Conservation (phyloP, 2,329 filamentous ascomycete genomes). For the Neopestalotiopsis rosae region DNA sequence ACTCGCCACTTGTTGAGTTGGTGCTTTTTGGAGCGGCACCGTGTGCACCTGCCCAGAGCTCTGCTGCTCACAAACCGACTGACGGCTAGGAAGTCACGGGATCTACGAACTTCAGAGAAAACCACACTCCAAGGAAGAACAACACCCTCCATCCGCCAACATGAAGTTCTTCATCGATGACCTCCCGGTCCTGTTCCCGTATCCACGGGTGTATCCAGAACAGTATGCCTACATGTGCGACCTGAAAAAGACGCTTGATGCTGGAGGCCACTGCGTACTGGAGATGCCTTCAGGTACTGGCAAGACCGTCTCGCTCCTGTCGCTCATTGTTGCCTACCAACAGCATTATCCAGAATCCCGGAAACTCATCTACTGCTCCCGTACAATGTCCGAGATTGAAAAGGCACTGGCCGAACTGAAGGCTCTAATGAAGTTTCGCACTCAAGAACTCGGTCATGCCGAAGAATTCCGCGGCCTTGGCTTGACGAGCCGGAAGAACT, state of each 20-base stretch:
- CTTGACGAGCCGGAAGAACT: slow-evolving; percentile 93
- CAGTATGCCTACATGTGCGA: slow-evolving; percentile 85
- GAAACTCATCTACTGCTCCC: slow-evolving; percentile 98
- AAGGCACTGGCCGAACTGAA: slow-evolving; percentile 93
- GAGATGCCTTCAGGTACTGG: slow-evolving; percentile 99
- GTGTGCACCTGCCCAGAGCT: too few relatives aligned
- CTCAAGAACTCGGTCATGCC: slow-evolving; percentile 84
- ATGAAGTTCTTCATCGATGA: slow-evolving; percentile 84
- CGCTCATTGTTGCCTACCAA: slow-evolving; percentile 96
- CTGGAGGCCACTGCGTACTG: slow-evolving; percentile 91
- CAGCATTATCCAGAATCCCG: slow-evolving; percentile 90
- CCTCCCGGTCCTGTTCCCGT: slow-evolving; percentile 46
- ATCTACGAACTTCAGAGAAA: too few relatives aligned
- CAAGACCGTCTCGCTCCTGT: slow-evolving; percentile 94
- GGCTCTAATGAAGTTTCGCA: slow-evolving; percentile 91
- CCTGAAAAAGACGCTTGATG: slow-evolving; percentile 88
- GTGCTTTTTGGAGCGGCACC: too few relatives aligned
- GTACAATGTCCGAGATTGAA: slow-evolving; percentile 99
- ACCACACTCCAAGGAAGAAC: too few relatives aligned
- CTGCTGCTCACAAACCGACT: too few relatives aligned
- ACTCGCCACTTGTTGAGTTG: too few relatives aligned
- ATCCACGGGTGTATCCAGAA: slow-evolving; percentile 56
- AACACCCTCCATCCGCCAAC: slow-evolving; percentile 35
- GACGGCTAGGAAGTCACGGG: too few relatives aligned
- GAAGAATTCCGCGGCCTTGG: slow-evolving; percentile 95